phyloP scores from a whole-genome alignment of 108 stramenopile species.

The Cyclostephanos tholiformis region DNA sequence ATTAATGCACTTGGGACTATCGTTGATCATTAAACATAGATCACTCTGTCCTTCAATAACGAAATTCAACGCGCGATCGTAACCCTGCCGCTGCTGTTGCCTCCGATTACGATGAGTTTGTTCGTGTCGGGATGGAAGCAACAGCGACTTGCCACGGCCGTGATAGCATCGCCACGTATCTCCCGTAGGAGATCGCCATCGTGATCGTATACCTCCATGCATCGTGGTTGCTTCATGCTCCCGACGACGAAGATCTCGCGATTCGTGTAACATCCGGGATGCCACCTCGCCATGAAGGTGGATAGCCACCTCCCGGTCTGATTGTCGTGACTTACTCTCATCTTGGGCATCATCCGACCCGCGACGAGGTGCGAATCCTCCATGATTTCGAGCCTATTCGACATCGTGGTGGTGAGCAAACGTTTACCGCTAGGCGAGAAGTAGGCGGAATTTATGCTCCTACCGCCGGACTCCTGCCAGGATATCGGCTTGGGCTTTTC shows the following conservation, averaged over 20 bases:
- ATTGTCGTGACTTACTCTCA: constrained; percentile 78
- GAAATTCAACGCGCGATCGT: constrained; percentile 60
- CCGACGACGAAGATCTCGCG: constrained; percentile 78
- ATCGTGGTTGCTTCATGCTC: constrained; percentile 76
- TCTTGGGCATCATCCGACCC: constrained; percentile 45
- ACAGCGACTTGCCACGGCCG: constrained; percentile 80
- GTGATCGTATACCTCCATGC: constrained; percentile 65
- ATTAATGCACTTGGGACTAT: too few relatives aligned
- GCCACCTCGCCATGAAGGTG: constrained; percentile 83
- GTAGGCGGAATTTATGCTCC: constrained; percentile 77
- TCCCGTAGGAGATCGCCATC: constrained; percentile 51
- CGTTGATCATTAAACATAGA: too few relatives aligned
- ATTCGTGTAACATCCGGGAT: constrained; percentile 39
- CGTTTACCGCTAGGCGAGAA: constrained; percentile 75
- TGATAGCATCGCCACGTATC: constrained; percentile 66
- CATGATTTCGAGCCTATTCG: constrained; percentile 66
- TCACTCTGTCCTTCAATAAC: neutral
- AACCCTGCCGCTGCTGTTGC: constrained; percentile 79
- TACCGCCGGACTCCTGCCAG: constrained; percentile 45
- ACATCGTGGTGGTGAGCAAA: constrained; percentile 68
- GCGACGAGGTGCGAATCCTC: constrained; percentile 55
- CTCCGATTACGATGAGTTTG: constrained; percentile 67
- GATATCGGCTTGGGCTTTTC: constrained; percentile 52
- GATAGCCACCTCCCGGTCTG: constrained; percentile 81
- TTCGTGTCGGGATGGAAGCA: constrained; percentile 81